A percentile compares a stretch with the other conserved stretches of the same genome.
phyloP scores from a whole-genome alignment of 495 filamentous ascomycete genomes.

The Jackrogersella multiformis region DNA sequence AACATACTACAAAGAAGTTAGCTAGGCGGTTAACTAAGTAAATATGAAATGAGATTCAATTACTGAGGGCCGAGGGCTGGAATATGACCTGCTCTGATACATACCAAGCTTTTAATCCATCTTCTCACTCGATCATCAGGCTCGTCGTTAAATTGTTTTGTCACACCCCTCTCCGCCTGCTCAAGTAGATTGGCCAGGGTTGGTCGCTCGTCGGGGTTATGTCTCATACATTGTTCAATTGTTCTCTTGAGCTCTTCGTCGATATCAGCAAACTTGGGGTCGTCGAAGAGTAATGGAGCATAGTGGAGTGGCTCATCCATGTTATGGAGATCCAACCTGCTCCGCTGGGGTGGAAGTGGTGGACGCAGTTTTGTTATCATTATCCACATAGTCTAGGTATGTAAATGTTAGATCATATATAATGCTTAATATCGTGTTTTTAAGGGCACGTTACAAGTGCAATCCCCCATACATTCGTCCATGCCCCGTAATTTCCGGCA shows the following conservation, averaged over 20 bases:
- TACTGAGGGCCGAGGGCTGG: background rate
- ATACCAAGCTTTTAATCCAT: conserved; percentile 23
- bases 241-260: conserved; percentile 18
- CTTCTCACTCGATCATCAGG: background rate
- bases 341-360: background rate
- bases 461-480: conserved; percentile 35
- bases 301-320: conserved; percentile 5
- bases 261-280: background rate
- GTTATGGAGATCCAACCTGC: background rate
- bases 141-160: background rate
- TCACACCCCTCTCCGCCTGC: conserved; percentile 2
- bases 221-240: conserved; percentile 25
- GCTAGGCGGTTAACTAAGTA: background rate
- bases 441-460: conserved; percentile 12
- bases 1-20: conserved; percentile 17
- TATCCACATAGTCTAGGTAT: conserved; percentile 29
- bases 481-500: conserved; percentile 31
- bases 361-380: conserved; percentile 20
- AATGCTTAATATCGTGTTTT: background rate
- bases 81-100: background rate
- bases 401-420: background rate
- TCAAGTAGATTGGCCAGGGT: background rate
- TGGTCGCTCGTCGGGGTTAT: conserved; percentile 23
- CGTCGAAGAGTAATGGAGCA: conserved; percentile 3
- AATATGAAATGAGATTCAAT: background rate